Evolutionary conservation across 495 filamentous ascomycete genomes (phyloP).

Genomic region (Monascus purpureus): DNA sequence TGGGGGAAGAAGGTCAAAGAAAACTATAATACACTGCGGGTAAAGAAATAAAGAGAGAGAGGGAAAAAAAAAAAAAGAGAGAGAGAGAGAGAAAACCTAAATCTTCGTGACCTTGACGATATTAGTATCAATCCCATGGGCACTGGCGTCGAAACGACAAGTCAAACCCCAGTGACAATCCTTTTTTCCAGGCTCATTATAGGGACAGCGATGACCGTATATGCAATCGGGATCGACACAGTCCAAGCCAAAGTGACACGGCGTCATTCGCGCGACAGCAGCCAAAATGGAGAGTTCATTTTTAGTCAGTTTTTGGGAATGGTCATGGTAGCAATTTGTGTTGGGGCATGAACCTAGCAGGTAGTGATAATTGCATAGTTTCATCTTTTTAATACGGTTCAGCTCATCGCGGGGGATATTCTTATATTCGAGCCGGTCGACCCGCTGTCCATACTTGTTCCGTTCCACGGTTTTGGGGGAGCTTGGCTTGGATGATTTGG

Average conservation of each 20-base stretch:
- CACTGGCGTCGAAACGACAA: conserved; percentile 34
- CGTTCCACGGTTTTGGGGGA: conserved; percentile 42
- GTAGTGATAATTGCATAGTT: conserved; percentile 79
- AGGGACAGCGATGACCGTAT: conserved; percentile 57
- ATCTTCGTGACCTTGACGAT: conserved; percentile 40
- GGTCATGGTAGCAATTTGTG: conserved; percentile 60
- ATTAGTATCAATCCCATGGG: conserved; percentile 38
- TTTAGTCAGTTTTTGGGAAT: conserved; percentile 53
- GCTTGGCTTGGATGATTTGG: conserved; percentile 37
- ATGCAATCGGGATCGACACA: conserved; percentile 71
- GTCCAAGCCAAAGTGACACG: conserved; percentile 57
- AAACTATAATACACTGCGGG: too few species aligned
- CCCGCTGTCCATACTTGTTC: conserved; percentile 61
- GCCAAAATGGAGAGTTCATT: conserved; percentile 54
- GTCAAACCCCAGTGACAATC: conserved; percentile 37
- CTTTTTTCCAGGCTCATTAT: conserved; percentile 33
- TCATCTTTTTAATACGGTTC: conserved; percentile 49
- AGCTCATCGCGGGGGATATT: conserved; percentile 44
- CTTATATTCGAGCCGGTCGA: conserved; percentile 42
- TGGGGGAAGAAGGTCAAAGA: too few species aligned
- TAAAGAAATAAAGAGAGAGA: too few species aligned
- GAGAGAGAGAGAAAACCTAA: too few species aligned
- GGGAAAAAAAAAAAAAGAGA: too few species aligned
- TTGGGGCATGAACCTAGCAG: conserved; percentile 61
- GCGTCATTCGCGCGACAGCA: conserved; percentile 62